A percentile compares a stretch with the other conserved stretches of the same genome.
phyloP scores from a whole-genome alignment of 2,329 filamentous ascomycete species.

The Elsinoe fawcettii region DNA sequence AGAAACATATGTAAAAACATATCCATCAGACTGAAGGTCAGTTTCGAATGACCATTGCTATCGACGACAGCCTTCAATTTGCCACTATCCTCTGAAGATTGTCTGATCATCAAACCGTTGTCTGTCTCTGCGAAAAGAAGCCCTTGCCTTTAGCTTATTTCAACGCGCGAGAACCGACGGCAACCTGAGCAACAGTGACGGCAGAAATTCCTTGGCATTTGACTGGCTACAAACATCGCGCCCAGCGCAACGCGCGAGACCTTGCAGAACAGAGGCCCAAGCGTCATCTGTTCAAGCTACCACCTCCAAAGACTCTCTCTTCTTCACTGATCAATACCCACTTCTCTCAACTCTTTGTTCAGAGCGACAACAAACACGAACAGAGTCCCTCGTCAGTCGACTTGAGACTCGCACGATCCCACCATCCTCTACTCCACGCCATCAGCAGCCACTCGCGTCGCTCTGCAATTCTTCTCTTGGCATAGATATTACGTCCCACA shows the following conservation, averaged over 20 bases:
- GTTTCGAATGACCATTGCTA: neutral
- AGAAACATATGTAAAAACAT: neutral
- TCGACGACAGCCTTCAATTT: neutral
- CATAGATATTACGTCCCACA: constrained; percentile 13
- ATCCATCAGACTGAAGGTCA: neutral
- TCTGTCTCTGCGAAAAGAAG: neutral
- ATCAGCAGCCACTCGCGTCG: neutral
- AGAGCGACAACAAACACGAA: neutral
- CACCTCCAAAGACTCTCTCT: constrained; percentile 5
- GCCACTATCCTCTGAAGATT: constrained; percentile 8
- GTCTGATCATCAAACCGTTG: constrained; percentile 13
- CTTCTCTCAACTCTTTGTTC: constrained; percentile 7
- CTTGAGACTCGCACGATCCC: neutral
- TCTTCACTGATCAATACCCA: constrained; percentile 9
- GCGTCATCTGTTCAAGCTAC: neutral
- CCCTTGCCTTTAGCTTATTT: neutral
- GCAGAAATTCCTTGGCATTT: neutral
- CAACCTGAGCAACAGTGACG: neutral
- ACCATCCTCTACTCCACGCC: neutral
- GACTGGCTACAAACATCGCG: neutral
- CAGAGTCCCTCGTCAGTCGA: neutral
- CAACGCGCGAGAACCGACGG: constrained; percentile 3
- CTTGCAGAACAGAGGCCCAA: neutral
- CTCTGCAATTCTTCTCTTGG: constrained; percentile 16
- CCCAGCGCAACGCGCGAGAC: neutral